A percentile compares a stretch with the other conserved stretches of the same genome.
Evolutionary conservation across 164 flowering plant species (phyloP).

Genomic region (Liquidambar formosana): DNA sequence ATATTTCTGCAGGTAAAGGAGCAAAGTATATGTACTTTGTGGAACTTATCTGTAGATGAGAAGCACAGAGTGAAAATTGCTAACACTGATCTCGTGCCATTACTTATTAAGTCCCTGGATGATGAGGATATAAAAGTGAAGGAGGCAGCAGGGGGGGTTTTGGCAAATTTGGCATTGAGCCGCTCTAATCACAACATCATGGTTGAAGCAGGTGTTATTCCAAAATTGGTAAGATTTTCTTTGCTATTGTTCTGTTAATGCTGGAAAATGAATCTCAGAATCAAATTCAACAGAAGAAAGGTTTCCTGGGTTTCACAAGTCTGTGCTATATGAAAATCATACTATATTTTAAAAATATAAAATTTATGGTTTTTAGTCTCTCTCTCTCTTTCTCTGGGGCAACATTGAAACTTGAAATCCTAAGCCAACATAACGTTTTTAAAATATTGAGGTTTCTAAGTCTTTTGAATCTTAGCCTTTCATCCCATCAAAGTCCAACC

Average conservation of each 20-base stretch:
- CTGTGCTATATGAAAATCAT: too few relatives aligned
- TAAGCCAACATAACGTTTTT: too few relatives aligned
- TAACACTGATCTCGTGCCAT: constrained; percentile 48
- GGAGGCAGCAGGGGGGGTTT: constrained; percentile 82
- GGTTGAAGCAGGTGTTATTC: constrained; percentile 87
- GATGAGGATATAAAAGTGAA: constrained; percentile 65
- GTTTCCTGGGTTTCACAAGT: neutral
- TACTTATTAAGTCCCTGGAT: constrained; percentile 59
- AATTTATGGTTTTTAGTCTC: too few relatives aligned
- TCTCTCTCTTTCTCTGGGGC: too few relatives aligned
- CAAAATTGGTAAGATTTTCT: constrained; percentile 67
- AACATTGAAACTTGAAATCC: too few relatives aligned
- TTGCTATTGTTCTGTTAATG: neutral
- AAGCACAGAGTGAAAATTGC: constrained; percentile 59
- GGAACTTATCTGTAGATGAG: constrained; percentile 88
- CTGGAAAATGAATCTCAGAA: neutral
- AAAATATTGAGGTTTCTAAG: too few relatives aligned
- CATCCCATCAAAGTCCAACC: too few relatives aligned
- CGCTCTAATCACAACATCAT: constrained; percentile 52
- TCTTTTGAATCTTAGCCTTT: too few relatives aligned
- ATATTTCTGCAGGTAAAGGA: constrained; percentile 68
- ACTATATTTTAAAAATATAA: too few relatives aligned
- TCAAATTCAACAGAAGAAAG: neutral
- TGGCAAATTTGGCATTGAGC: constrained; percentile 75
- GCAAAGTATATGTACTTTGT: constrained; percentile 69